A percentile compares a stretch with the other conserved stretches of the same genome.
Evolutionary conservation across 441 rosid genomes (phyloP).

Genomic region (Euphorbia schlechtendalii): DNA sequence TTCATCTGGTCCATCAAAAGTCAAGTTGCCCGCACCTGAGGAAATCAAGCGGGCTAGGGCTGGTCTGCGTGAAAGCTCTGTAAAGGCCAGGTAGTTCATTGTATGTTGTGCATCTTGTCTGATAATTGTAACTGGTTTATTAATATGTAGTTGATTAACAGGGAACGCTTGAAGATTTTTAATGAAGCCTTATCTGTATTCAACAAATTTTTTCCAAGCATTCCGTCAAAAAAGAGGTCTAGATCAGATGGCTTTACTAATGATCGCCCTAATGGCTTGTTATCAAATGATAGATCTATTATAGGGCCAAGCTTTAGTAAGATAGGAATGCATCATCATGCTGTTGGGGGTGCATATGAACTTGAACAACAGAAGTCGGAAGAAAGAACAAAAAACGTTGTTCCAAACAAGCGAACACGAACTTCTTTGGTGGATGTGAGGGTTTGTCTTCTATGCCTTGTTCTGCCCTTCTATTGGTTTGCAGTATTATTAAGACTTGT

Average conservation of each 20-base stretch:
- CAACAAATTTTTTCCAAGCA: constrained; percentile 70
- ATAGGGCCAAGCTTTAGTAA: constrained; percentile 57
- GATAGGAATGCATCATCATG: constrained; percentile 69
- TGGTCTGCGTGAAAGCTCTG: constrained; percentile 56
- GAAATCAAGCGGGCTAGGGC: constrained; percentile 69
- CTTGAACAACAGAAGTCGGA: constrained; percentile 69
- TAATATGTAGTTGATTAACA: constrained; percentile 37
- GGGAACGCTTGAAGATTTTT: constrained; percentile 81
- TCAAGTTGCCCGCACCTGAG: constrained; percentile 66
- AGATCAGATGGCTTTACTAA: constrained; percentile 60
- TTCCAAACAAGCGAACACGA: constrained; percentile 87
- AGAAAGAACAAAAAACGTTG: constrained; percentile 57
- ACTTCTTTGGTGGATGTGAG: constrained; percentile 77
- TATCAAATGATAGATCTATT: constrained; percentile 57
- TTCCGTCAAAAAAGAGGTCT: constrained; percentile 86
- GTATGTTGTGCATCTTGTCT: constrained; percentile 17
- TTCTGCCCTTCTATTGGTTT: not conserved
- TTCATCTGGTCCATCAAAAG: constrained; percentile 49
- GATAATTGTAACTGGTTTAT: constrained; percentile 23
- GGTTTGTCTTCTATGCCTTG: constrained; percentile 34
- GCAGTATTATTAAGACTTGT: not conserved
- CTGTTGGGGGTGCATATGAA: constrained; percentile 53
- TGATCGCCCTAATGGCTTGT: constrained; percentile 45
- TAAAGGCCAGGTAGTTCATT: constrained; percentile 79
- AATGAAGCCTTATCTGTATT: constrained; percentile 75